Percentiles rank a stretch among this genome's conserved stretches.
Evolutionary conservation across 306 rosid genomes (phyloP).

Genomic region (Crotalaria pallida): DNA sequence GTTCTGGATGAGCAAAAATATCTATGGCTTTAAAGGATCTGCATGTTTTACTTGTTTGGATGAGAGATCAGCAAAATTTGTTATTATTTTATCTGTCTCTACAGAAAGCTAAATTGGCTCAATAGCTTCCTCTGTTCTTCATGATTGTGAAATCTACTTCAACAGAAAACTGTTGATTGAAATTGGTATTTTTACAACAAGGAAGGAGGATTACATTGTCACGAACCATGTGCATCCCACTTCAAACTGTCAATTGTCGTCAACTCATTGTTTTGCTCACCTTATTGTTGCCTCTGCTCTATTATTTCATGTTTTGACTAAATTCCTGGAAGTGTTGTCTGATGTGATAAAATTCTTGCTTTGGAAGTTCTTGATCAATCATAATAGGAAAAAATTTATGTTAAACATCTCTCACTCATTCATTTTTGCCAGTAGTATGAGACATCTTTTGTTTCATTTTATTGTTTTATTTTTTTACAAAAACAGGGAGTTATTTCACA

Average conservation of each 20-base stretch:
- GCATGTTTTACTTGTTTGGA: neutral
- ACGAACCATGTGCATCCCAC: neutral
- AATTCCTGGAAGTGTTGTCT: neutral
- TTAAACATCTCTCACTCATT: neutral
- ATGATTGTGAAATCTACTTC: neutral
- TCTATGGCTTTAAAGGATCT: neutral
- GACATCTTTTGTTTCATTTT: neutral
- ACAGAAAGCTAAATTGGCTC: neutral
- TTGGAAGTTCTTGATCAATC: neutral
- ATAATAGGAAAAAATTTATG: neutral
- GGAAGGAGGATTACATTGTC: neutral
- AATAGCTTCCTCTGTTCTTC: neutral
- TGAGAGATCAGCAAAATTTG: neutral
- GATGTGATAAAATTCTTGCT: neutral
- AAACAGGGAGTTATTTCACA: constrained; percentile 67
- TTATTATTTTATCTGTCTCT: neutral
- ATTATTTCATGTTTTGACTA: neutral
- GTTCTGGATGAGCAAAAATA: neutral
- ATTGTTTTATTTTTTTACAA: neutral
- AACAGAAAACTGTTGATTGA: neutral
- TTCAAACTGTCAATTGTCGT: neutral
- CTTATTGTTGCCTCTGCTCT: neutral
- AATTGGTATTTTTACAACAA: neutral
- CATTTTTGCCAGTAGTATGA: neutral
- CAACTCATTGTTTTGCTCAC: neutral